These are phyloP conservation scores for Wallacemonas sp. DNA, from an alignment of 208 protist species.

Conservation along the genomic window DNA sequence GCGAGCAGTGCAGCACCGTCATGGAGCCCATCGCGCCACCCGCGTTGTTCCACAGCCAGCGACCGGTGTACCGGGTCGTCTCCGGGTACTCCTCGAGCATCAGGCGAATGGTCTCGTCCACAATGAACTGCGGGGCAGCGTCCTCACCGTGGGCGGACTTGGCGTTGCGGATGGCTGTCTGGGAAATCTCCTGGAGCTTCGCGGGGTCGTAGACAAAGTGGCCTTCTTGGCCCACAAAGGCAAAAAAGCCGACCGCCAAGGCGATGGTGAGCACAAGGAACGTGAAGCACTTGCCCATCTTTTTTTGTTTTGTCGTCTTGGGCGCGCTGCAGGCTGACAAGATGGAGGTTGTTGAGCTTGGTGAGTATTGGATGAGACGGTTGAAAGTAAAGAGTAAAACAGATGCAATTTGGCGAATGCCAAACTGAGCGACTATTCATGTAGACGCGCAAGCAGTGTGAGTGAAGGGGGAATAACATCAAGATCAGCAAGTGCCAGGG, in stretches of 20 bases:
- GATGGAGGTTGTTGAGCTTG: no score
- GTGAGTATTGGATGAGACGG: neutral
- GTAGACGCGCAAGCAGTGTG: neutral
- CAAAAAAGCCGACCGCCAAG: constrained; percentile 42
- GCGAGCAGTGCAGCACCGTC: constrained; percentile 89
- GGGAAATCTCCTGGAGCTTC: constrained; percentile 67
- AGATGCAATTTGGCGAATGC: constrained; percentile 2
- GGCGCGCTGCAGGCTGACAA: no score
- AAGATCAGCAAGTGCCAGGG: no score
- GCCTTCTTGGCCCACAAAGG: constrained; percentile 52
- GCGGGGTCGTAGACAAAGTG: constrained; percentile 83
- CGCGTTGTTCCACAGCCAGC: constrained; percentile 92
- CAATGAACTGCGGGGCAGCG: constrained; percentile 30
- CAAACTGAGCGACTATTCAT: neutral
- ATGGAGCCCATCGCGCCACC: constrained; percentile 93
- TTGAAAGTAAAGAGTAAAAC: constrained; percentile 13
- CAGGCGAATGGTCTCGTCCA: constrained; percentile 63
- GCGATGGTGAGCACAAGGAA: constrained; percentile 36
- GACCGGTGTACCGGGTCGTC: constrained; percentile 52
- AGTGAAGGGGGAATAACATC: neutral
- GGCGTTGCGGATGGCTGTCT: constrained; percentile 65
- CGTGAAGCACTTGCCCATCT: constrained; percentile 18
- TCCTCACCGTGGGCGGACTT: constrained; percentile 45
- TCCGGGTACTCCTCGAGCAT: constrained; percentile 72
- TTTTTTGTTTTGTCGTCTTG: no score